These are phyloP conservation scores for Pisolithus albus DNA, from an alignment of 768 basidiomycete species.

Conservation along the genomic window DNA sequence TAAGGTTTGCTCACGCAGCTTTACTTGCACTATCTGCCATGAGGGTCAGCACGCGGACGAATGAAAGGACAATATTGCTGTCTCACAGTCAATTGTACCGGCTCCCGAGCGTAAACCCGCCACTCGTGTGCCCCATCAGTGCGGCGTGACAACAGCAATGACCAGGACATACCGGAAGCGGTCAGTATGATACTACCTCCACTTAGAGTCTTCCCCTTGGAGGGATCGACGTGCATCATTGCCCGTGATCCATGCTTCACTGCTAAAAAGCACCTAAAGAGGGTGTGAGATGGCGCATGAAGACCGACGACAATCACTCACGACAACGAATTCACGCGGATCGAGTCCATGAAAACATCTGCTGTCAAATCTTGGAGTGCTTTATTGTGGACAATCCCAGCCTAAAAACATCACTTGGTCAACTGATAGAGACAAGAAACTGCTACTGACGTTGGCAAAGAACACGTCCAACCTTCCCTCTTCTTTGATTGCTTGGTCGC, in stretches of 20 bases:
- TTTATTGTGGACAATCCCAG: conserved; percentile 49
- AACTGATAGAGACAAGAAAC: background rate
- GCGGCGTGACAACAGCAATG: background rate
- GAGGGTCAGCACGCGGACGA: conserved; percentile 9
- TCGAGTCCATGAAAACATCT: conserved; percentile 64
- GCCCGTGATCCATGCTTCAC: conserved; percentile 80
- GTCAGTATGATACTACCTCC: conserved; percentile 85
- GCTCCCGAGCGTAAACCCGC: conserved; percentile 81
- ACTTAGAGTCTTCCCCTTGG: conserved; percentile 59
- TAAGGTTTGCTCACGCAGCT: conserved; percentile 60
- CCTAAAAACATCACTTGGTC: conserved; percentile 35
- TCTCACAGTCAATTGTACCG: conserved; percentile 74
- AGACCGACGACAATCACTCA: conserved; percentile 15
- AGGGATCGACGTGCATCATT: conserved; percentile 63
- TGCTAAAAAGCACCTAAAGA: conserved; percentile 74
- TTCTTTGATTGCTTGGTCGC: conserved; percentile 67
- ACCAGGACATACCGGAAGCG: conserved; percentile 56
- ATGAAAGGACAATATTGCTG: background rate
- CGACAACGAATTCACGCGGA: conserved; percentile 74
- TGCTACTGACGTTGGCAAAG: conserved; percentile 76
- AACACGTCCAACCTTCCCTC: conserved; percentile 88
- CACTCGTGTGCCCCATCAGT: conserved; percentile 36
- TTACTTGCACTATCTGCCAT: conserved; percentile 82
- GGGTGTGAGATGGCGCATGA: too few species aligned
- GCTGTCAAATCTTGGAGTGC: conserved; percentile 48